A percentile compares a stretch with the other conserved stretches of the same genome.
These are phyloP conservation scores for Rhodotorula mucilaginosa DNA, from an alignment of 1,284 basidiomycete genomes.

Conservation along the genomic window DNA sequence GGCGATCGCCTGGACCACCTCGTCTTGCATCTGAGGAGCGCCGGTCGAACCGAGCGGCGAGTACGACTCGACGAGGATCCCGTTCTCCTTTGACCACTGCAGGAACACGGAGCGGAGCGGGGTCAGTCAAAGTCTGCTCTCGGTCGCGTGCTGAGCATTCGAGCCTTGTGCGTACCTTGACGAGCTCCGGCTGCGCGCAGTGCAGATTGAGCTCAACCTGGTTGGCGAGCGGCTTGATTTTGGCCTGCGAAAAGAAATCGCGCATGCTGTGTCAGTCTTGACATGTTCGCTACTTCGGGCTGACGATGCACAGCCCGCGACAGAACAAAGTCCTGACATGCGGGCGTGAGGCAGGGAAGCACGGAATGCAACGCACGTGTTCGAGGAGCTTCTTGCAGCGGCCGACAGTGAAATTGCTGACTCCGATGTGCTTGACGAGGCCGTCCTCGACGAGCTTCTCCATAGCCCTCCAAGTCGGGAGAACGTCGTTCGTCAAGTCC, in stretches of 20 bases:
- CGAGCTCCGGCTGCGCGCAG: constrained; percentile 76
- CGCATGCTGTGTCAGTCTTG: too few relatives aligned
- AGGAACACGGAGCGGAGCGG: constrained; percentile 59
- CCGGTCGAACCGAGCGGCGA: constrained; percentile 76
- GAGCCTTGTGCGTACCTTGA: constrained; percentile 49
- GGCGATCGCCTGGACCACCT: constrained; percentile 50
- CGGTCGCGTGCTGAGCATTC: too few relatives aligned
- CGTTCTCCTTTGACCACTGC: constrained; percentile 61
- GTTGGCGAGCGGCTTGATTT: constrained; percentile 63
- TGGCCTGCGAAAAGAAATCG: constrained; percentile 22
- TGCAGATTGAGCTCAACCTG: constrained; percentile 80
- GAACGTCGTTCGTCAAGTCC: constrained; percentile 55
- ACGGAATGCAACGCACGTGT: constrained; percentile 52
- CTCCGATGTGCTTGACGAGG: constrained; percentile 62
- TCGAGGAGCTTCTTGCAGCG: constrained; percentile 69
- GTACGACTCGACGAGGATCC: constrained; percentile 74
- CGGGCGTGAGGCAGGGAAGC: neutral
- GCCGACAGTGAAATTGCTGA: constrained; percentile 65
- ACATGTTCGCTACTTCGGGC: neutral
- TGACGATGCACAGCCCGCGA: too few relatives aligned
- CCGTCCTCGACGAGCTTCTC: constrained; percentile 57
- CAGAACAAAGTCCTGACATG: neutral
- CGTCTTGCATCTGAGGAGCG: constrained; percentile 60
- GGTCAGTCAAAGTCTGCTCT: constrained; percentile 53
- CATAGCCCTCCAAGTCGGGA: constrained; percentile 63